Conservation (phyloP, 2,329 filamentous ascomycete species). For the Emergomyces africanus region DNA sequence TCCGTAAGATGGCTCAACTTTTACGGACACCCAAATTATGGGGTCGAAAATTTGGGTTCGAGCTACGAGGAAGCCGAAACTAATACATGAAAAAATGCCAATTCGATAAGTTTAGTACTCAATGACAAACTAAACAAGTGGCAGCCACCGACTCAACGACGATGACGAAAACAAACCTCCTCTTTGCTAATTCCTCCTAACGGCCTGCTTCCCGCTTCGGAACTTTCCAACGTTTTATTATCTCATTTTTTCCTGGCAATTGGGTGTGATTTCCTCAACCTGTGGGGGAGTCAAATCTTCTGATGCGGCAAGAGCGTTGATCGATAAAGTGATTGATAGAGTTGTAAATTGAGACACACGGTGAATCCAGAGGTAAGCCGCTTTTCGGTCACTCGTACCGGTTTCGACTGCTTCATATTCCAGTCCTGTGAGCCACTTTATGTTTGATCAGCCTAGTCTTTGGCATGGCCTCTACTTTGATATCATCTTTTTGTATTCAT, state of each 20-base stretch:
- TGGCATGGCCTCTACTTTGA: neutral
- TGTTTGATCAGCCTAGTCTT: neutral
- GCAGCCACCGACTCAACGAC: neutral
- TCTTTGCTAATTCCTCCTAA: neutral
- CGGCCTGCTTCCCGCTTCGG: neutral
- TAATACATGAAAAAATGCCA: neutral
- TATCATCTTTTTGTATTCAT: neutral
- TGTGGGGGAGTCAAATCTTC: neutral
- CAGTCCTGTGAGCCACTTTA: neutral
- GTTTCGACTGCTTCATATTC: neutral
- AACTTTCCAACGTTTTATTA: neutral
- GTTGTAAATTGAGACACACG: neutral
- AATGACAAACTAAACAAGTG: neutral
- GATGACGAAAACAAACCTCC: neutral
- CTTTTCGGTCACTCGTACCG: neutral
- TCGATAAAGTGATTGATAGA: neutral
- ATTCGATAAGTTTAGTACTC: neutral
- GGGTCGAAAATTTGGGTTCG: neutral
- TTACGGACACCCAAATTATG: neutral
- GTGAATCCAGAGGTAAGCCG: neutral
- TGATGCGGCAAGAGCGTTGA: neutral
- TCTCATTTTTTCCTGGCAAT: neutral
- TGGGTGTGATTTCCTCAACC: neutral
- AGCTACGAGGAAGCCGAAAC: neutral
- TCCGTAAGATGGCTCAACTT: neutral